Conservation (phyloP, 2,329 filamentous ascomycete genomes). For the Tolypocladium cylindrosporum region DNA sequence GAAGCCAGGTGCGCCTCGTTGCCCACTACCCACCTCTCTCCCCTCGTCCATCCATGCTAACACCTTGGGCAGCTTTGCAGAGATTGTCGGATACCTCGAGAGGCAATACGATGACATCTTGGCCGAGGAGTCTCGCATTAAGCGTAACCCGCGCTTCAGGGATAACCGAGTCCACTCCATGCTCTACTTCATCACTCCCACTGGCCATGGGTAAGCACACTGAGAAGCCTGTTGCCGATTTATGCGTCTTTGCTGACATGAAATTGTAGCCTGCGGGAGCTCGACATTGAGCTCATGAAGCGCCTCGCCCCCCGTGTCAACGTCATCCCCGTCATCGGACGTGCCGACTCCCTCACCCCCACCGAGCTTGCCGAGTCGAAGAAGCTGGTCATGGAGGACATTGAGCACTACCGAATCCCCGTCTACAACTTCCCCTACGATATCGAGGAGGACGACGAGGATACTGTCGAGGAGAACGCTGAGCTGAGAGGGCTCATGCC, state of each 20-base stretch:
- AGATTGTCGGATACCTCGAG: constrained; percentile 97
- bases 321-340: constrained; percentile 97
- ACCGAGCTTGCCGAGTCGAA: constrained; percentile 97
- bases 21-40: neutral
- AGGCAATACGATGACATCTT: constrained; percentile 99
- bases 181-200: constrained; percentile 98
- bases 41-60: neutral
- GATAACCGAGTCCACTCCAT: constrained; percentile 98
- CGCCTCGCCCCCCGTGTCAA: constrained; percentile 96
- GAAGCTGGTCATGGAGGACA: constrained; percentile 99
- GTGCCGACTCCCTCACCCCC: constrained; percentile 93
- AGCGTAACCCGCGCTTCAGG: constrained; percentile 99
- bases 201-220: constrained; percentile 69
- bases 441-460: constrained; percentile 98
- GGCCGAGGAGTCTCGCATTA: constrained; percentile 98
- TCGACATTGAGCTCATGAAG: constrained; percentile 99
- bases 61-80: constrained; percentile 62
- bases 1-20: constrained; percentile 66
- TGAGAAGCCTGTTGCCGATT: neutral
- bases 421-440: constrained; percentile 99
- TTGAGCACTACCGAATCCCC: constrained; percentile 98
- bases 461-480: constrained; percentile 97
- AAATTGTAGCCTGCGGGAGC: constrained; percentile 71
- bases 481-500: constrained; percentile 97
- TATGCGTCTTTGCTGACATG: neutral